Conservation (phyloP, 2,329 filamentous ascomycete genomes). For the Sporothrix curviconia region DNA sequence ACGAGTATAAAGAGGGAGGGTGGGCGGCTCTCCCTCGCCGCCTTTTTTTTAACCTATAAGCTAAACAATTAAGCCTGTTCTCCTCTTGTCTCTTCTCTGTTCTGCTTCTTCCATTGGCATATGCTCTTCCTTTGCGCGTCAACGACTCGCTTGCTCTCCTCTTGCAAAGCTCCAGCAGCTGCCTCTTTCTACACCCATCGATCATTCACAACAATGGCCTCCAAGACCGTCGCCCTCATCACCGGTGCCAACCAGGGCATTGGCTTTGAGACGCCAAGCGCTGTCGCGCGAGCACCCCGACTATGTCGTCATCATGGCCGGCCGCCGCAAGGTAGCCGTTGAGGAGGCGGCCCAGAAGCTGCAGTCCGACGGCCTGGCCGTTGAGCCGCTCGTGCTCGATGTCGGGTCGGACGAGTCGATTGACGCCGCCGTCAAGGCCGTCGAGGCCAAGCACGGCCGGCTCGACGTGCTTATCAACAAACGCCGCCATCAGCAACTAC, state of each 20-base stretch:
- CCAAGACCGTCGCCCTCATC: conserved; percentile 27
- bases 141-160: background rate
- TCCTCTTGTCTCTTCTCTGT: no score
- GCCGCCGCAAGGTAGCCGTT: conserved; percentile 31
- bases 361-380: conserved; percentile 22
- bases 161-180: no score
- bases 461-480: conserved; percentile 30
- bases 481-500: conserved; percentile 22
- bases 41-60: no score
- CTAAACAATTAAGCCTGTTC: no score
- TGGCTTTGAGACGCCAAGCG: conserved; percentile 34
- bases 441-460: conserved; percentile 27
- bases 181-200: no score
- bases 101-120: background rate
- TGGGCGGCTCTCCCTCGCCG: no score
- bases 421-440: conserved; percentile 26
- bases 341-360: conserved; percentile 29
- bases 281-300: conserved; percentile 29
- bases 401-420: conserved; percentile 37
- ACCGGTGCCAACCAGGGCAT: conserved; percentile 38
- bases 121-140: background rate
- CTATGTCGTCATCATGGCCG: conserved; percentile 35
- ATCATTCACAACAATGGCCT: conserved; percentile 5
- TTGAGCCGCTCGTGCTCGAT: conserved; percentile 36
- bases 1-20: no score